Evolutionary conservation across 129 eudicot species (phyloP).

Genomic region (Lonicera japonica): DNA sequence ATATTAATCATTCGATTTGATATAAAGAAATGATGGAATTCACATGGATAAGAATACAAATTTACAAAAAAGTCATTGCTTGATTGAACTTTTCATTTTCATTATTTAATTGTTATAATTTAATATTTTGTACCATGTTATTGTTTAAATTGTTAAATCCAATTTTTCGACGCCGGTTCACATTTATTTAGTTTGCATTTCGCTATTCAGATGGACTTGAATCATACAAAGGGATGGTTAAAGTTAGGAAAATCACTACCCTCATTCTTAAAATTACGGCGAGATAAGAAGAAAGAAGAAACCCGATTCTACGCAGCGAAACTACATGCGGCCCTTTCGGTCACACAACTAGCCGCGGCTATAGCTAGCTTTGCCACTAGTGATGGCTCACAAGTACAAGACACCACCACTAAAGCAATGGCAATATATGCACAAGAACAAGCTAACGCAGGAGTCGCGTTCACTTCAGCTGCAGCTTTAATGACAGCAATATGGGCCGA

Average conservation of each 20-base stretch:
- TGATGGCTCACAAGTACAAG: slow-evolving; percentile 6
- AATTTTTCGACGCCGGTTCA: too few species aligned
- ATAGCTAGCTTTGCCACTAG: slow-evolving; percentile 20
- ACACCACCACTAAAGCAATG: neutral
- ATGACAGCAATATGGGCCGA: slow-evolving; percentile 36
- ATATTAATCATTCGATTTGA: too few species aligned
- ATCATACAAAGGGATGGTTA: slow-evolving; percentile 15
- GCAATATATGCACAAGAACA: slow-evolving; percentile 3
- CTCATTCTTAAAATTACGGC: slow-evolving; percentile 10
- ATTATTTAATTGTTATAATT: too few species aligned
- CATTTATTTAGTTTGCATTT: neutral
- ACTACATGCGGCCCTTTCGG: slow-evolving; percentile 31
- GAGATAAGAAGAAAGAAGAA: slow-evolving; percentile 31
- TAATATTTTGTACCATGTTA: too few species aligned
- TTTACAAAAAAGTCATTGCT: too few species aligned
- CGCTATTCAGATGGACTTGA: slow-evolving; percentile 8
- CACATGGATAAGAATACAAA: too few species aligned
- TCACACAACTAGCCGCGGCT: slow-evolving; percentile 35
- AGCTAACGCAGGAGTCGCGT: slow-evolving; percentile 12
- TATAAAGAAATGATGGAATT: too few species aligned
- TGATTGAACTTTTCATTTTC: too few species aligned
- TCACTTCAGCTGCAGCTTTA: slow-evolving; percentile 35
- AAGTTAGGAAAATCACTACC: slow-evolving; percentile 12
- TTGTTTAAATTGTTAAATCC: too few species aligned
- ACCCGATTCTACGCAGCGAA: slow-evolving; percentile 22